Base-by-base conservation (phyloP, 352 stramenopile genomes). In the Globisporangium spiculum region DNA sequence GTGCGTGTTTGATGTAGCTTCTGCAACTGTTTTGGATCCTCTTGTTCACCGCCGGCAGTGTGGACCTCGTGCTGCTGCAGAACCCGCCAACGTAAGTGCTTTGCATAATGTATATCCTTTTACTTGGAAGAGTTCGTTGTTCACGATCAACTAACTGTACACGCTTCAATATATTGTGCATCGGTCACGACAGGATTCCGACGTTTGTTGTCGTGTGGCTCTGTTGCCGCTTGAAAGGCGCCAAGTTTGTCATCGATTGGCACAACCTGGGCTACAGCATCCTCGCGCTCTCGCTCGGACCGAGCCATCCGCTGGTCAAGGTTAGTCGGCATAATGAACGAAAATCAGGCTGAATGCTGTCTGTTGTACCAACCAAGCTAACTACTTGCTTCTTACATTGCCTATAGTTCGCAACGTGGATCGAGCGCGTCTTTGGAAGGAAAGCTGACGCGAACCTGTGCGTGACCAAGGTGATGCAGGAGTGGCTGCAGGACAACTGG, bases 221-320 rank as follows among this genome's bases (percentile, higher is more conserved):
- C 9, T 88, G 83, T 32, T 83, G 77, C 36, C 73, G 76, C 6
- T 66, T 93, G 30, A 92, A 97, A 26, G 74, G 88, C 24, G 89
- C 97, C 32, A 89, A 89, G 61, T 96, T 99, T 60, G 85, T 99
- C 16, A 97, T 99, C 71, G 98, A 99, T 76, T 99, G 98, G 98
- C 98, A 99, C 79, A 99, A 99, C 82, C 76, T 99, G 41, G 98
- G 97, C 34, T 99, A 97, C 84, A 99, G 94, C 65, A 98, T 99
- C 78, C 89, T 99, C 52, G 85, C 78, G 48, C 75, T 91, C 48
- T 96, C 83, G 48, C 75, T 91, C 58, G 87, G 75, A 46, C 68
- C 66, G 34, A 66, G 60, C 34, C 84, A 96, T 61, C 71, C 76
- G 22, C 71, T 96, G n/a, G 88, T 96, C 38, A 91, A 91, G 75